Evolutionary conservation across 345 rosid species (phyloP).

Genomic region (Eutrema heterophyllum): DNA sequence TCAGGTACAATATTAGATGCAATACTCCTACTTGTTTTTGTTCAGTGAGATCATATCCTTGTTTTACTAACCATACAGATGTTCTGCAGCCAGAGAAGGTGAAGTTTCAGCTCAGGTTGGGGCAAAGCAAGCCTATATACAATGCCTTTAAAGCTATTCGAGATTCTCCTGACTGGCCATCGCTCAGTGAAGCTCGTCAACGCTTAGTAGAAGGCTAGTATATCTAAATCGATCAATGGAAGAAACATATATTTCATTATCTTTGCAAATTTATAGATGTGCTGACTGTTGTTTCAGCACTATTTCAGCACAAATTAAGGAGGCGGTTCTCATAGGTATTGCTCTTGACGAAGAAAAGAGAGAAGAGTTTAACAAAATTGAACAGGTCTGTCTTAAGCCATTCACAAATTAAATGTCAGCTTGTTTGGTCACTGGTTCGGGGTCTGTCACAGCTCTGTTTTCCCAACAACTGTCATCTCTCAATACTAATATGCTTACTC

Average conservation of each 20-base stretch:
- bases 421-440: background rate
- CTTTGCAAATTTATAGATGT: background rate
- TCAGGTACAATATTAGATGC: constrained; percentile 42
- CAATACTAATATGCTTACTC: constrained; percentile 14
- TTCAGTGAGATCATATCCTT: background rate
- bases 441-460: background rate
- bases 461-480: background rate
- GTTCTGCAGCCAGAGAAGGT: constrained; percentile 69
- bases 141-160: constrained; percentile 68
- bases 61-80: constrained; percentile 11
- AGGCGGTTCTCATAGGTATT: constrained; percentile 86
- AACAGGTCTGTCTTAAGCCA: constrained; percentile 43
- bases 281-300: constrained; percentile 9
- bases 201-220: constrained; percentile 70
- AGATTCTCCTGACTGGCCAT: constrained; percentile 58
- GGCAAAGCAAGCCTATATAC: constrained; percentile 77
- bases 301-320: constrained; percentile 62
- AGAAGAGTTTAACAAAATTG: constrained; percentile 78
- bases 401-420: background rate
- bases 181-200: constrained; percentile 60
- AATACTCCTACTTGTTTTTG: background rate
- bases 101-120: constrained; percentile 63
- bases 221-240: background rate
- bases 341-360: constrained; percentile 78
- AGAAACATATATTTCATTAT: background rate